Conservation (phyloP, 306 rosid species). For the Medicago arabica region DNA sequence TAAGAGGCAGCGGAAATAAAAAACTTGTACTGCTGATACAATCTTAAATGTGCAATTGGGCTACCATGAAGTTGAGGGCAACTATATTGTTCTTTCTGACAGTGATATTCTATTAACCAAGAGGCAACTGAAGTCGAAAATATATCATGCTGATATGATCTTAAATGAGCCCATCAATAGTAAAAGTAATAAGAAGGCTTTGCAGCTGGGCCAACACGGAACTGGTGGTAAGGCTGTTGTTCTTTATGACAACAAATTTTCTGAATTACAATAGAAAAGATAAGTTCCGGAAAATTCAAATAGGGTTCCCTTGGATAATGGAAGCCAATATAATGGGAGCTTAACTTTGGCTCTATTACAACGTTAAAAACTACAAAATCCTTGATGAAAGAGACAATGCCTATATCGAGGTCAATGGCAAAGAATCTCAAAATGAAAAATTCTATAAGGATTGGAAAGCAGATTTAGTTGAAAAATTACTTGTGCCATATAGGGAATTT, state of each 20-base stretch:
- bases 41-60: conserved; percentile 36
- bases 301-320: conserved; percentile 25
- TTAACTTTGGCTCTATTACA: not conserved
- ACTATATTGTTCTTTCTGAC: conserved; percentile 46
- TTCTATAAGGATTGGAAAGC: conserved; percentile 43
- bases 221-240: conserved; percentile 42
- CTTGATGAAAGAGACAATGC: conserved; percentile 34
- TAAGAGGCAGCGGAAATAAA: conserved; percentile 51
- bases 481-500: conserved; percentile 60
- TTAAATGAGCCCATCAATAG: conserved; percentile 33
- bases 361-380: not conserved
- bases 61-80: conserved; percentile 36
- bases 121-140: conserved; percentile 46
- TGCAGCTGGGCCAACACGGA: conserved; percentile 35
- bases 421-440: conserved; percentile 35
- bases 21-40: conserved; percentile 36
- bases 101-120: conserved; percentile 39
- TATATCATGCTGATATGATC: conserved; percentile 30
- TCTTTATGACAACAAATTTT: conserved; percentile 43
- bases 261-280: conserved; percentile 46
- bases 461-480: conserved; percentile 44
- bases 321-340: conserved; percentile 32
- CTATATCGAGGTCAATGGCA: conserved; percentile 49
- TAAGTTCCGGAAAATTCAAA: conserved; percentile 32
- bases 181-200: conserved; percentile 37